These are phyloP conservation scores for Drosera spatulata DNA, from an alignment of 179 eudicot species.

Conservation along the genomic window DNA sequence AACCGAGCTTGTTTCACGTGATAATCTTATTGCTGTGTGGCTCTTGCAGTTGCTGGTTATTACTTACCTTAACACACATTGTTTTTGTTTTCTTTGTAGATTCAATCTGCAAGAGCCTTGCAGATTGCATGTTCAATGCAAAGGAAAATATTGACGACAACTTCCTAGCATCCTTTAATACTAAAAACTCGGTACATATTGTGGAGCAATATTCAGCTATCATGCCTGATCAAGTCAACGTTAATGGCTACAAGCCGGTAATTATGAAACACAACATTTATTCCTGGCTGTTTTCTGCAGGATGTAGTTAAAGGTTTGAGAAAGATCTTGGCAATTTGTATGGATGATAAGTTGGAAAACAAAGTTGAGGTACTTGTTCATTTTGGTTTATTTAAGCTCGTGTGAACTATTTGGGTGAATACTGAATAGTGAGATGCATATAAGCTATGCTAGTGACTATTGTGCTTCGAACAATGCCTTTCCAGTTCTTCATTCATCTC, in stretches of 20 bases:
- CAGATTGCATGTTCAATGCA: constrained; percentile 40
- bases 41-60: not conserved
- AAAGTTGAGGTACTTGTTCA: constrained; percentile 41
- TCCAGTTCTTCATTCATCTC: no score
- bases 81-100: constrained; percentile 24
- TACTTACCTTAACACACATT: not conserved
- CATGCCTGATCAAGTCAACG: not conserved
- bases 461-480: not conserved
- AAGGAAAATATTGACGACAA: constrained; percentile 74
- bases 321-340: constrained; percentile 39
- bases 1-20: not conserved
- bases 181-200: constrained; percentile 31
- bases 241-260: not conserved
- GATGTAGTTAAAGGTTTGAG: constrained; percentile 36
- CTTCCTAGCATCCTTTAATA: constrained; percentile 34
- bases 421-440: no score
- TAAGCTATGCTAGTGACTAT: not conserved
- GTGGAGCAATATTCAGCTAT: not conserved
- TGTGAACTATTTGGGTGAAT: no score
- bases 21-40: not conserved
- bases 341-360: constrained; percentile 40
- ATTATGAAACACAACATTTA: not conserved
- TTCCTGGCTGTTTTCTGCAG: constrained; percentile 17
- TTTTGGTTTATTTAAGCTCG: no score
- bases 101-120: constrained; percentile 44